Percentiles rank a stretch among this genome's conserved stretches.
Conservation (phyloP, 2,329 filamentous ascomycete genomes). For the Ceratocystis ficicola region DNA sequence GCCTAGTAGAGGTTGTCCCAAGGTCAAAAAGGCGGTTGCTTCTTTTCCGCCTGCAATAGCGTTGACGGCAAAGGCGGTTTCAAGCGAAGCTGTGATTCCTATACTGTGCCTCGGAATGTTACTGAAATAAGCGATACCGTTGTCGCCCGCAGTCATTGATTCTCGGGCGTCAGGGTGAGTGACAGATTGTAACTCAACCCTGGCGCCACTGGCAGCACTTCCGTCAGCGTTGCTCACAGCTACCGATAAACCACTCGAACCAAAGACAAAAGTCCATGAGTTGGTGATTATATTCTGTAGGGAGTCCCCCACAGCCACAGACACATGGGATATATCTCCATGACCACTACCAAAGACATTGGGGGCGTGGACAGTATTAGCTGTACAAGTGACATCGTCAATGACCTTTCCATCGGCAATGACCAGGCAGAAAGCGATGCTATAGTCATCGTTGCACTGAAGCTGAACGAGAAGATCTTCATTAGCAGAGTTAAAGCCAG, state of each 20-base stretch:
- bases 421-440: constrained; percentile 11
- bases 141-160: not conserved
- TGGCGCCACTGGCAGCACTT: constrained; percentile 1
- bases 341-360: constrained; percentile 7
- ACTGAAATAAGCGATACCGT: constrained; percentile 11
- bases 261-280: constrained; percentile 18
- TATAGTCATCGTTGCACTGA: constrained; percentile 7
- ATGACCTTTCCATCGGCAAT: constrained; percentile 15
- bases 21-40: not conserved
- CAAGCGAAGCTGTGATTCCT: constrained; percentile 15
- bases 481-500: constrained; percentile 10
- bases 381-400: constrained; percentile 8
- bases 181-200: constrained; percentile 7
- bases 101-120: constrained; percentile 17
- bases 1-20: not conserved
- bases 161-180: constrained; percentile 16
- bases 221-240: constrained; percentile 16
- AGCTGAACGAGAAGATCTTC: constrained; percentile 2
- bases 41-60: constrained; percentile 16
- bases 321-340: constrained; percentile 14
- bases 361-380: constrained; percentile 11
- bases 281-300: constrained; percentile 15
- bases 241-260: constrained; percentile 1
- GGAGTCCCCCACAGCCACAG: constrained; percentile 15
- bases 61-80: constrained; percentile 9